Percentiles rank a stretch among this genome's conserved stretches.
Conservation (phyloP, 495 filamentous ascomycete genomes). For the Neurospora intermedia region DNA sequence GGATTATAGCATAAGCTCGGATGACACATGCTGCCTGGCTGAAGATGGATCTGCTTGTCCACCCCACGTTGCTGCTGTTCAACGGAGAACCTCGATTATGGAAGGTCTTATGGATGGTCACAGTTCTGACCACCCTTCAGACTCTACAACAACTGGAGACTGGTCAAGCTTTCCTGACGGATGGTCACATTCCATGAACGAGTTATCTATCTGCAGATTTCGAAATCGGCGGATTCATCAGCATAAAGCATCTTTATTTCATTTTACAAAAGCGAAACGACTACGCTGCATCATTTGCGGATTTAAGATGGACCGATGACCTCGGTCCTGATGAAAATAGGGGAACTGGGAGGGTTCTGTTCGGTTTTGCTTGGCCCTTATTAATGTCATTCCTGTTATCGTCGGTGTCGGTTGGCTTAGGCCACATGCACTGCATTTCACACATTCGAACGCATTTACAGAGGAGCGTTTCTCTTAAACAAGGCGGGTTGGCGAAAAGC, state of each 20-base stretch:
- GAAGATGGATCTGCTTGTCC: not conserved
- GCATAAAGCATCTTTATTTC: not conserved
- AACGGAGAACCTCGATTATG: not conserved
- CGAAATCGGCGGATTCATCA: not conserved
- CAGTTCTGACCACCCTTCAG: not conserved
- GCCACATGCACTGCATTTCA: constrained; percentile 4
- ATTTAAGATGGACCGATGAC: not conserved
- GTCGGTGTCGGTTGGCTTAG: constrained; percentile 2
- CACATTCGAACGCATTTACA: constrained; percentile 14
- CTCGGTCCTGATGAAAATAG: not conserved
- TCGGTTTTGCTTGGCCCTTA: not conserved
- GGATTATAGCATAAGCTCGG: constrained; percentile 9
- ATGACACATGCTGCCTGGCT: not conserved
- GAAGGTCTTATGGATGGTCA: not conserved
- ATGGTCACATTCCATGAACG: not conserved
- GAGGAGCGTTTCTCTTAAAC: constrained; percentile 8
- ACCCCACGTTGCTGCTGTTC: not conserved
- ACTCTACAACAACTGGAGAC: not conserved
- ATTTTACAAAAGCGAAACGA: not conserved
- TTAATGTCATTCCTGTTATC: not conserved
- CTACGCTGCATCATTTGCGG: not conserved
- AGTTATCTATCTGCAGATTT: not conserved
- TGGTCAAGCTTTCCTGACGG: not conserved
- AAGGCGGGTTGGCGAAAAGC: constrained; percentile 3
- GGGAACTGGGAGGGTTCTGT: not conserved